These are phyloP conservation scores for Teunomyces atbi DNA, from an alignment of 805 yeast species.

Conservation along the genomic window DNA sequence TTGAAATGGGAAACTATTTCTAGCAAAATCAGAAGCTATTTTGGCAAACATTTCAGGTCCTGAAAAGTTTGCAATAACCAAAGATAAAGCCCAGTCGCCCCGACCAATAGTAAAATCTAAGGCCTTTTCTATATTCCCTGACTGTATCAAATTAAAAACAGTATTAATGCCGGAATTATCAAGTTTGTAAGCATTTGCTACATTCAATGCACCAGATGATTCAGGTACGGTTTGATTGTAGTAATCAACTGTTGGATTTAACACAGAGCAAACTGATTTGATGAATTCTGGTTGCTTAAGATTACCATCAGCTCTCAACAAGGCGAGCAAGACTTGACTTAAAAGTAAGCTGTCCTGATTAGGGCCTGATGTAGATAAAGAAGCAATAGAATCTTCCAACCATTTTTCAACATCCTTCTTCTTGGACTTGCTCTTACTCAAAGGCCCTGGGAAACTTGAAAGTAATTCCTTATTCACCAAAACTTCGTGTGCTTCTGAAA, in stretches of 20 bases:
- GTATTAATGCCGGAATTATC: slow-evolving; percentile 36
- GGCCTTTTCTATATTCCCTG: slow-evolving; percentile 69
- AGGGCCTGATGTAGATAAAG: not conserved
- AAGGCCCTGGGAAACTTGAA: slow-evolving; percentile 65
- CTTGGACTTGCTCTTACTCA: slow-evolving; percentile 54
- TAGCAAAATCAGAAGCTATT: slow-evolving; percentile 56
- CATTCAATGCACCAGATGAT: slow-evolving; percentile 21
- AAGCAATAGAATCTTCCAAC: slow-evolving; percentile 27
- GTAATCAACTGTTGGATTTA: slow-evolving; percentile 44
- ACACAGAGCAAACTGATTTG: slow-evolving; percentile 30
- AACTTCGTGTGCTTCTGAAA: slow-evolving; percentile 22
- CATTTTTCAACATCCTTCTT: slow-evolving; percentile 70
- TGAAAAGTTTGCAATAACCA: slow-evolving; percentile 64
- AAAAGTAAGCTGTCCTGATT: slow-evolving; percentile 28
- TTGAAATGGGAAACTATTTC: slow-evolving; percentile 45
- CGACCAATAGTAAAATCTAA: slow-evolving; percentile 57
- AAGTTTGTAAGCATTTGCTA: slow-evolving; percentile 41
- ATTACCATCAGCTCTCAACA: slow-evolving; percentile 32
- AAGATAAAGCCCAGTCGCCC: slow-evolving; percentile 75
- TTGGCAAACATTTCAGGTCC: slow-evolving; percentile 60
- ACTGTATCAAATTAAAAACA: slow-evolving; percentile 42
- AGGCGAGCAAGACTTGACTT: slow-evolving; percentile 25
- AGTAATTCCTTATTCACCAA: slow-evolving; percentile 23
- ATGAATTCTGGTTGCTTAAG: slow-evolving; percentile 25
- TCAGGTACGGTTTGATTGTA: slow-evolving; percentile 28